phyloP scores from a whole-genome alignment of 2,329 filamentous ascomycete species.

The Epichloe bromicola region DNA sequence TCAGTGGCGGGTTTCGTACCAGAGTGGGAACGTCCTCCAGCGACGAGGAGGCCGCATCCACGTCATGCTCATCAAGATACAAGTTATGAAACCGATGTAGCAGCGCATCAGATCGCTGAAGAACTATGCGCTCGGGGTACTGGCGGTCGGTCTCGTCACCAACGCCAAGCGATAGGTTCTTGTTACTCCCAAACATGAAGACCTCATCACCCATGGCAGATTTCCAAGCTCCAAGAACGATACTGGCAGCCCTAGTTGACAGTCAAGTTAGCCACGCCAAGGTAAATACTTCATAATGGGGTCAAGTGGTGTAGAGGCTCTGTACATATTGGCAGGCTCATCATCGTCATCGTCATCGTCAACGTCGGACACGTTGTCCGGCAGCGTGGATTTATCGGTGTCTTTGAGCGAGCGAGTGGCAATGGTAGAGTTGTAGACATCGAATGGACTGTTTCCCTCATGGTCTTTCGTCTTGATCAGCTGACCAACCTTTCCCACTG shows the following conservation, averaged over 20 bases:
- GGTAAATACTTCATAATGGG: neutral
- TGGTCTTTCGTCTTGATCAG: conserved; percentile 92
- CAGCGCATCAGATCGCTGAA: conserved; percentile 67
- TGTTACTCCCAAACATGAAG: conserved; percentile 92
- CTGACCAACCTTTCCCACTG: conserved; percentile 51
- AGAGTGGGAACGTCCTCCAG: conserved; percentile 54
- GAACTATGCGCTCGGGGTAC: conserved; percentile 69
- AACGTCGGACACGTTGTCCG: conserved; percentile 41
- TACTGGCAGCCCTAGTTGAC: conserved; percentile 9
- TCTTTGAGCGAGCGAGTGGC: conserved; percentile 54
- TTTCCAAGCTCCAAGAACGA: conserved; percentile 8
- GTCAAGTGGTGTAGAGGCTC: conserved; percentile 1
- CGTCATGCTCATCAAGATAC: conserved; percentile 38
- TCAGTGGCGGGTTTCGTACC: conserved; percentile 56
- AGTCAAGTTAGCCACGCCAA: neutral
- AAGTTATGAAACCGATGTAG: conserved; percentile 61
- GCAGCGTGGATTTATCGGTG: conserved; percentile 31
- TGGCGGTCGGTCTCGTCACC: conserved; percentile 95
- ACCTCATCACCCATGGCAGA: conserved; percentile 58
- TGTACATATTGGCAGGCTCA: conserved; percentile 18
- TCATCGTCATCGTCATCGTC: conserved; percentile 38
- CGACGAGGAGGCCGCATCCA: conserved; percentile 14
- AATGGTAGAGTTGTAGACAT: conserved; percentile 82
- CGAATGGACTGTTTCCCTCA: conserved; percentile 89
- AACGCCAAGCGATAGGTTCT: conserved; percentile 82